Base-by-base conservation (phyloP, 75 land plant genomes). In the Pinus taeda region DNA sequence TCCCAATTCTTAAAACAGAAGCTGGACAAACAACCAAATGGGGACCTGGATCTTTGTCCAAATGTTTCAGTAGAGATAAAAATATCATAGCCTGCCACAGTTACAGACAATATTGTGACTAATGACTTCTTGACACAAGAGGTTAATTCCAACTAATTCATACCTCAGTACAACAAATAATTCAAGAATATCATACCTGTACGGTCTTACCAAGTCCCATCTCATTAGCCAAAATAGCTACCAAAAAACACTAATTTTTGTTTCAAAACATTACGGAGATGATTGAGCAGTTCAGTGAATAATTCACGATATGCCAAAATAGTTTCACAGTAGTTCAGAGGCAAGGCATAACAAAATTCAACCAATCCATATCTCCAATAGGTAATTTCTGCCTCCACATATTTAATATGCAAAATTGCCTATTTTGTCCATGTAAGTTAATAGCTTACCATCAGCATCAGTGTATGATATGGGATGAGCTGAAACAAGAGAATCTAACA, bases 141-240 rank as follows among this genome's bases (percentile, higher is more conserved):
- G 18, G 69, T 39, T 15, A 29, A 75, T 67, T 24, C 11, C 14
- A 37, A 15, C n/a, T 22, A 22, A 30, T 18, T 20, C 3, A 26
- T 18, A 15, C 75, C 39, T 74, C 20, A 17, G n/a, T 24, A 26
- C 14, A 21, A 77, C 17, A 11, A 74, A 56, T 74, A 12, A 15
- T 7, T 18, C 17, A 36, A 42, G 8, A 61, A 77, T 59, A 18
- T 77, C 18, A 15, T 79, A 96, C 99, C 95, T 96, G 99, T 45
- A 97, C 85, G 20, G 99, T 97, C 75, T 97, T 97, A 55, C 99
- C 99, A 74, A 97, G 98, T 15, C 99, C 99, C 99, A 97, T 97
- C 80, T 97, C 99, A 87, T 97, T 98, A 70, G 99, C 99, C 79
- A 97, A 83, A 62, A 97, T 97, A 26, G 98, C 99, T 96, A 89